Conservation (phyloP, 371 early-diverging fungal species). For the Gilbertella persicaria region DNA sequence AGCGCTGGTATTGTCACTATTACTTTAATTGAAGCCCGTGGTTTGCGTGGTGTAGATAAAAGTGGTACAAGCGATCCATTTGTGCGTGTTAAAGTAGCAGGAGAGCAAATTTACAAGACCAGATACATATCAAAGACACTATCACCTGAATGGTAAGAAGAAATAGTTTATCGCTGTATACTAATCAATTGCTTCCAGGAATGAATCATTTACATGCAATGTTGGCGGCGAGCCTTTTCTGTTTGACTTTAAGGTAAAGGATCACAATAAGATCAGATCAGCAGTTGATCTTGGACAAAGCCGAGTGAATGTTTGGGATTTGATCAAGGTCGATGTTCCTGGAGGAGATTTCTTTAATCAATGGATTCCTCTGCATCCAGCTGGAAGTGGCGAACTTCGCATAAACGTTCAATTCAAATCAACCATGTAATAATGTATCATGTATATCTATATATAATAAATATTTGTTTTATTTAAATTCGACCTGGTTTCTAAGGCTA, state of each 20-base stretch:
- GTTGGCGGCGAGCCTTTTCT: constrained; percentile 45
- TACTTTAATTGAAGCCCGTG: constrained; percentile 57
- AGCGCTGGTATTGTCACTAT: constrained; percentile 49
- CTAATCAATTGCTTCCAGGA: constrained; percentile 36
- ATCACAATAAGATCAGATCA: constrained; percentile 66
- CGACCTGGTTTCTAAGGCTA: too few species aligned
- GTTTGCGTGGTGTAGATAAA: constrained; percentile 65
- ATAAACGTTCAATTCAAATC: constrained; percentile 17
- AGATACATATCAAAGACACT: constrained; percentile 75
- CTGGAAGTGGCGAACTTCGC: constrained; percentile 47
- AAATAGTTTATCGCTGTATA: neutral
- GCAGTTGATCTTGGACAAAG: constrained; percentile 67
- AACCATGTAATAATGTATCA: constrained; percentile 19
- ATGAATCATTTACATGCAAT: constrained; percentile 30
- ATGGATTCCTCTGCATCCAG: constrained; percentile 45
- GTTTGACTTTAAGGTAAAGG: constrained; percentile 64
- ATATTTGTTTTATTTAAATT: too few species aligned
- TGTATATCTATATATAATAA: too few species aligned
- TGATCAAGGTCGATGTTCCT: constrained; percentile 37
- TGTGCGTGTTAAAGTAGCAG: constrained; percentile 55
- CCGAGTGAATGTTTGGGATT: constrained; percentile 59
- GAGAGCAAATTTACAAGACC: constrained; percentile 71
- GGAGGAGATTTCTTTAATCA: constrained; percentile 22
- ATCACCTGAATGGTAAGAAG: constrained; percentile 65
- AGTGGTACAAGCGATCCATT: constrained; percentile 66